Percentiles rank a stretch among this genome's conserved stretches.
These are phyloP conservation scores for Rhododendron henanense DNA, from an alignment of 148 eudicot species.

Conservation along the genomic window DNA sequence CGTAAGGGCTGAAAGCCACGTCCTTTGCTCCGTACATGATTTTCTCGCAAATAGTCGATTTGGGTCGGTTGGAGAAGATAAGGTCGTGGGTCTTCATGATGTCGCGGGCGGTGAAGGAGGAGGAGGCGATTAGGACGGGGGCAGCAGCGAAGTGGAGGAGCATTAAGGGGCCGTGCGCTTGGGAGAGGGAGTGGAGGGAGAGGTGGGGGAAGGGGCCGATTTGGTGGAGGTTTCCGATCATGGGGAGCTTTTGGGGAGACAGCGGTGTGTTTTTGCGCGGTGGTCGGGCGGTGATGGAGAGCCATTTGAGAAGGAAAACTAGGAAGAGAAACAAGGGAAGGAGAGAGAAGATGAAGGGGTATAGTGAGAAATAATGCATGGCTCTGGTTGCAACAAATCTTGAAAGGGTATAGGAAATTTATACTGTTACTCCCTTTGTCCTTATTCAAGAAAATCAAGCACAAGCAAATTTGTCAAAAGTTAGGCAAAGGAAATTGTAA, in stretches of 20 bases:
- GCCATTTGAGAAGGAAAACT: slow-evolving; percentile 24
- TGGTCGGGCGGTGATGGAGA: background rate
- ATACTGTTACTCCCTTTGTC: too few species aligned
- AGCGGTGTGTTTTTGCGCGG: slow-evolving; percentile 32
- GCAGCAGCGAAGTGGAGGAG: slow-evolving; percentile 41
- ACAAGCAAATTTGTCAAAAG: too few species aligned
- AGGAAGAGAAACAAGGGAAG: slow-evolving; percentile 4
- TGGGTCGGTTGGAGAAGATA: slow-evolving; percentile 35
- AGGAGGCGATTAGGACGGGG: slow-evolving; percentile 39
- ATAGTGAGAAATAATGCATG: background rate
- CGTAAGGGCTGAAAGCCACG: slow-evolving; percentile 33
- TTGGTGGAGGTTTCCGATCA: slow-evolving; percentile 62
- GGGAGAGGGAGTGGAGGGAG: slow-evolving; percentile 27
- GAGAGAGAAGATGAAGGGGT: background rate
- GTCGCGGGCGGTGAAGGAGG: slow-evolving; percentile 32
- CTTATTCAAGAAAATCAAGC: too few species aligned
- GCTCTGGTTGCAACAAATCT: too few species aligned
- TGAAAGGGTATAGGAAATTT: too few species aligned
- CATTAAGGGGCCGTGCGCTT: slow-evolving; percentile 42
- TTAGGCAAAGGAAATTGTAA: too few species aligned
- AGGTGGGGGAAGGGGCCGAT: slow-evolving; percentile 42
- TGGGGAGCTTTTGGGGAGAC: slow-evolving; percentile 56
- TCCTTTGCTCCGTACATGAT: slow-evolving; percentile 31
- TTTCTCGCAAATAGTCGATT: background rate
- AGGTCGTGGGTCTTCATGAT: slow-evolving; percentile 60